Evolutionary conservation across 768 basidiomycete species (phyloP), one percentile per base, ranked within the genome.

Genomic region (Tricholoma bakamatsutake): DNA sequence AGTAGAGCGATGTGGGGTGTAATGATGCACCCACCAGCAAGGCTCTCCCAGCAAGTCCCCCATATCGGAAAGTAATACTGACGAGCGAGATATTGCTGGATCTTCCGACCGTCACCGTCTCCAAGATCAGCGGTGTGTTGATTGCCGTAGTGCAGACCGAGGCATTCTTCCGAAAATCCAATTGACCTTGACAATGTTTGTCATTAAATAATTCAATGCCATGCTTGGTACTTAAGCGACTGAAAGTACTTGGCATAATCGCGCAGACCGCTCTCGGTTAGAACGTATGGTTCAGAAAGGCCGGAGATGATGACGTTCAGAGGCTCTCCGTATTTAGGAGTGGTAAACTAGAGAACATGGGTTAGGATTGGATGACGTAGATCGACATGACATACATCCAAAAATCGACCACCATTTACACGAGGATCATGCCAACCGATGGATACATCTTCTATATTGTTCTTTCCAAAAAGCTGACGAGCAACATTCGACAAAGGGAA

Each of bases 1-100:
- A 46, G 24, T 6, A 28, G 7, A 31, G 46, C 4, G 7, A 48
- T 13, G 50, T 31, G 11, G 35, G 50, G 42, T 0, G 46, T 15
- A 4, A 34, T 21, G n/a, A 51, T 31, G 10, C 9, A 18, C 30
- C 58, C 68, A 77, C 86, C 86, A 60, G 84, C 77, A 21, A 93
- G 68, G 62, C 83, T 90, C 75, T 94, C 91, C 88, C 92, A 91
- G 68, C 92, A 94, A 0, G 90, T 90, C 27, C 92, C 92, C 79
- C 83, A 85, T 34, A 85, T 71, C 4, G 90, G 89, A 58, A 79
- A 78, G 69, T 90, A 92, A 58, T 85, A 75, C 61, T 94, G 91
- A 21, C 92, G 81, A 21, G 84, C 85, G 47, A 93, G 79, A 65
- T 84, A 80, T 58, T 83, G 78, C 65, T 94, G 86, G 0, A 72